Percentiles rank a stretch among this genome's conserved stretches.
Conservation (phyloP, 306 rosid genomes). For the Ceratonia siliqua region DNA sequence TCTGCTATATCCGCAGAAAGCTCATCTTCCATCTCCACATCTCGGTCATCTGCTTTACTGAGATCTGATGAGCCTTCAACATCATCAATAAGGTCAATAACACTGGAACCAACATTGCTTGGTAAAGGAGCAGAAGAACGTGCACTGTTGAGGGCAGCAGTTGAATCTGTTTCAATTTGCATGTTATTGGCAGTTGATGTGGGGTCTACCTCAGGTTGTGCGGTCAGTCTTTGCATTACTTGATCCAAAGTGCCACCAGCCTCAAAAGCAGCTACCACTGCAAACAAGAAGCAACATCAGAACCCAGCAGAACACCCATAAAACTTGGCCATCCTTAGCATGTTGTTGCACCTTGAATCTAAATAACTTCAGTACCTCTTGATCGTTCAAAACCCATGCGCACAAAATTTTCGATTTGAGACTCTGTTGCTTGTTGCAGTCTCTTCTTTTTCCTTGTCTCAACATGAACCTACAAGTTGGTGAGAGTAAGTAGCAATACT, state of each 20-base stretch:
- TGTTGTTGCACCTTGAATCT: slow-evolving; percentile 5
- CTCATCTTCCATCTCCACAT: slow-evolving; percentile 53
- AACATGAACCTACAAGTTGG: slow-evolving; percentile 51
- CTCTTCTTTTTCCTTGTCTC: slow-evolving; percentile 77
- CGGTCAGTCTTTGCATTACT: slow-evolving; percentile 47
- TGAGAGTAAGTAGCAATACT: slow-evolving; percentile 20
- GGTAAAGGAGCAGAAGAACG: slow-evolving; percentile 42
- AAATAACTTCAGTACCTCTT: slow-evolving; percentile 53
- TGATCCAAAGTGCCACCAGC: slow-evolving; percentile 56
- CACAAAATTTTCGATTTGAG: slow-evolving; percentile 58
- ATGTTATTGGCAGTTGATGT: slow-evolving; percentile 10
- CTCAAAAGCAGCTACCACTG: slow-evolving; percentile 67
- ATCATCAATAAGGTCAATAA: slow-evolving; percentile 17
- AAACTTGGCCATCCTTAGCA: background rate
- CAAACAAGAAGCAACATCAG: slow-evolving; percentile 38
- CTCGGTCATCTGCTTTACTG: slow-evolving; percentile 33
- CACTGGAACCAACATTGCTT: slow-evolving; percentile 16
- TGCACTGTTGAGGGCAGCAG: slow-evolving; percentile 29
- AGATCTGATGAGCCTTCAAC: slow-evolving; percentile 23
- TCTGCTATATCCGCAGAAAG: slow-evolving; percentile 47
- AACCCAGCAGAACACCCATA: background rate
- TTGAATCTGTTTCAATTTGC: slow-evolving; percentile 32
- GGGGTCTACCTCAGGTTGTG: slow-evolving; percentile 33
- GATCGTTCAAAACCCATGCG: slow-evolving; percentile 84
- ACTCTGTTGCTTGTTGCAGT: slow-evolving; percentile 41